Evolutionary conservation across 2,329 filamentous ascomycete genomes (phyloP), one percentile per base, ranked within the genome.

Genomic region (Cytospora piceae): DNA sequence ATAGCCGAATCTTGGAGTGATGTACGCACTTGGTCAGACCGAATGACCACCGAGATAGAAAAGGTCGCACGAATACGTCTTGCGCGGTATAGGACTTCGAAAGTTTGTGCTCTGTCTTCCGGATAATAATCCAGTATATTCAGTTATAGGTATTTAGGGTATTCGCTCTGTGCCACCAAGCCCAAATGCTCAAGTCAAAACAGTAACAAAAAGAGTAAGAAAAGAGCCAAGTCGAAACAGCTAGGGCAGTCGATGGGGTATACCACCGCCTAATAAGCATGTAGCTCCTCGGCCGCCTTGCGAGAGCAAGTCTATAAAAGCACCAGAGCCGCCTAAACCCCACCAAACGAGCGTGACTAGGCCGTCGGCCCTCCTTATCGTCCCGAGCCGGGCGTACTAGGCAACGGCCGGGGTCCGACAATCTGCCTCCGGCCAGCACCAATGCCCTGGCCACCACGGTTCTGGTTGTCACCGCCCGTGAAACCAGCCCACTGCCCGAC

Each of bases 371-470:
- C 11, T 15, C 12, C 1, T 12, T 12, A 49, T 24, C 46, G 46
- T 8, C 46, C 46, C 46, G 42, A 56, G 34, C 63, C 63, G 32
- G 66, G 66, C 61, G 70, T 69, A 31, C 79, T 79, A 42, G 87
- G 87, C 71, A 90, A 80, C 57, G 90, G 90, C 73, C 90, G 81
- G 0, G 91, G 91, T 14, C 91, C 91, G n/a, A 92, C 88, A 76
- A 94, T 93, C 79, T 91, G 90, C 74, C 91, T 84, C 74, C 89
- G 82, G 0, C 88, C 88, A 0, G 88, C 87, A 51, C 91, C 90
- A 67, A 90, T 90, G 2, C 89, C 89, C 68, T 86, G 81, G 3
- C 74, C 75, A 1, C 88, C 89, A 68, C 83, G 84, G 73, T 93
- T 93, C 81, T 92, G 88, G 68, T 83, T 85, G 75, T 93, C 91